Conservation (phyloP, 257 asterid species). For the Anisodus tanguticus region DNA sequence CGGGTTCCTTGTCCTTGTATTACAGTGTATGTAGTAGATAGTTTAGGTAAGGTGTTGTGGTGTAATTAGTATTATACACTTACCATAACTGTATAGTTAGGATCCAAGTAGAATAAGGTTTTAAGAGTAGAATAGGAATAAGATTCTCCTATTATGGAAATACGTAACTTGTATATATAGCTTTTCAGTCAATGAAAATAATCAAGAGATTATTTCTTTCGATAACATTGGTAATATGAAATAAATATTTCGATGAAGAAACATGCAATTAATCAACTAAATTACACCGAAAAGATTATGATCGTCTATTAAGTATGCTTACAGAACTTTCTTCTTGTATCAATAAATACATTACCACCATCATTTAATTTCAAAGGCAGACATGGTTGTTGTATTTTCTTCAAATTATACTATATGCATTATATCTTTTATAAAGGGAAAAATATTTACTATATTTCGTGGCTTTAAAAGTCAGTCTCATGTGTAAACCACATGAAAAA, state of each 20-base stretch:
- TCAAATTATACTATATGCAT: not conserved
- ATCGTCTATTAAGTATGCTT: not conserved
- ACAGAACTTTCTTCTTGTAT: conserved; percentile 28
- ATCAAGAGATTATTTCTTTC: no score
- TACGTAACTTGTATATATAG: no score
- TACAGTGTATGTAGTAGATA: no score
- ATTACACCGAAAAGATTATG: not conserved
- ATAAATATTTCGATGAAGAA: not conserved
- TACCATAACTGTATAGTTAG: no score
- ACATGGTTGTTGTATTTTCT: not conserved
- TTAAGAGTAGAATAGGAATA: no score
- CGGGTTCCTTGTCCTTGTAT: no score
- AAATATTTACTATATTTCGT: not conserved
- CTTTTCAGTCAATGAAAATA: not conserved
- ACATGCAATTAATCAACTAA: not conserved
- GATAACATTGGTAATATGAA: not conserved
- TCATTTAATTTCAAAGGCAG: conserved; percentile 30
- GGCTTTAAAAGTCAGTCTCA: not conserved
- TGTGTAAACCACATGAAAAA: not conserved
- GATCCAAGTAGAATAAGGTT: no score
- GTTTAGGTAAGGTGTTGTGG: no score
- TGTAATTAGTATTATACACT: no score
- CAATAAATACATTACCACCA: conserved; percentile 18
- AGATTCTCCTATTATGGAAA: no score
- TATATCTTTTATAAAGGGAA: not conserved